phyloP scores from a whole-genome alignment of 2,329 filamentous ascomycete genomes.

The Botrytis paeoniae region DNA sequence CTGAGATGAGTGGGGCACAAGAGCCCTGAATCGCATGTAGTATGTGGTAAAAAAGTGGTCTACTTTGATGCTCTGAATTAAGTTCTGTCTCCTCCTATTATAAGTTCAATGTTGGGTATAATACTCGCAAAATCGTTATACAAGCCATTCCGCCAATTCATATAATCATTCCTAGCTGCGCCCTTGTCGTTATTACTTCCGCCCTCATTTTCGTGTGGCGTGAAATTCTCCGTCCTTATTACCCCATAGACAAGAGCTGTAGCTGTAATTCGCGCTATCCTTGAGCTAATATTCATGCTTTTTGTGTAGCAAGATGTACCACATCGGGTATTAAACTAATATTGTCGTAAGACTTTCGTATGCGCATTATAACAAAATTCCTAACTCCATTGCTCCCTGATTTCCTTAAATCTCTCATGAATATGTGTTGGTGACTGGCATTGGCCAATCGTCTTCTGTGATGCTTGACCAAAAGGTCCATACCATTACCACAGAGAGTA shows the following conservation, averaged over 20 bases:
- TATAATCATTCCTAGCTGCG: constrained; percentile 14
- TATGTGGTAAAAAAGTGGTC: background rate
- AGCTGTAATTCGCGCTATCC: constrained; percentile 16
- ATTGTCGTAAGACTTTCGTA: constrained; percentile 31
- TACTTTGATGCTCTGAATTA: constrained; percentile 16
- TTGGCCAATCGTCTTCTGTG: constrained; percentile 96
- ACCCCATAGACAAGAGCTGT: constrained; percentile 9
- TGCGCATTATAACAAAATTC: constrained; percentile 30
- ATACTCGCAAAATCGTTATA: constrained; percentile 21
- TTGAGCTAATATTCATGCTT: constrained; percentile 23
- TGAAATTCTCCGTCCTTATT: constrained; percentile 7
- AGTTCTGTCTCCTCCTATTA: constrained; percentile 20
- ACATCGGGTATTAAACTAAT: constrained; percentile 31
- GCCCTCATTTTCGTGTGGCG: background rate
- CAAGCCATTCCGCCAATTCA: constrained; percentile 20
- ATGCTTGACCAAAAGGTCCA: constrained; percentile 99
- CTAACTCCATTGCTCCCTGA: constrained; percentile 32
- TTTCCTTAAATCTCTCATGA: constrained; percentile 29
- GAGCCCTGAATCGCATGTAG: background rate
- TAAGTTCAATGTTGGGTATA: constrained; percentile 21
- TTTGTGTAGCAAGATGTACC: constrained; percentile 27
- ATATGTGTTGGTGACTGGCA: constrained; percentile 42
- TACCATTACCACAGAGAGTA: constrained; percentile 75
- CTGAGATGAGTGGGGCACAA: constrained; percentile 2
- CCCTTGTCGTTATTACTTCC: constrained; percentile 1